Evolutionary conservation across 345 rosid species (phyloP), one percentile per base, ranked within the genome.

Genomic region (Tarenaya hassleriana): DNA sequence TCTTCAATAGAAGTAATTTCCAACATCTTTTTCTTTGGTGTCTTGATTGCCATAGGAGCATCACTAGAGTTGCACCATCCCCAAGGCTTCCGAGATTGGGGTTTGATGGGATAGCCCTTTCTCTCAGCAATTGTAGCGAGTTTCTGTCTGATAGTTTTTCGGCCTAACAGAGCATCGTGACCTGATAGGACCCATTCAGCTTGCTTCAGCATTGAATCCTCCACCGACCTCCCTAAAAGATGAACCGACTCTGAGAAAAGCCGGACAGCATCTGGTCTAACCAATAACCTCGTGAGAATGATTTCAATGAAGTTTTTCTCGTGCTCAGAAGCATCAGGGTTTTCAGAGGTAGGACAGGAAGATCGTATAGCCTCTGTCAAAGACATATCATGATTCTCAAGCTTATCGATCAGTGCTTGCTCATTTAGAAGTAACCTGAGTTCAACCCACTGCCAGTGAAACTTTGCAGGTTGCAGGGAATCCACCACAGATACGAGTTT

Each of bases 361-460:
- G 92, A 71, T 43, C 82, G 88, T 55, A 94, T 63, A 14, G 94
- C 94, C 38, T 83, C 99, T 34, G 74, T 75, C 47, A 88, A 61
- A 46, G 89, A 69, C 69, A 62, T 72, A 50, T 88, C 95, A 47
- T 71, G 83, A 54, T 59, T 72, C 48, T 88, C 97, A 31, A 86
- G 82, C 72, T 82, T 83, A 55, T 94, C 99, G 69, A 85, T 56
- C 9, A 88, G 78, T 16, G 92, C 81, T 72, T 94, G 99, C 63
- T 94, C 99, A 52, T 94, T 86, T 71, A 94, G 75, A 63, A 94
- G 99, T 58, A 94, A 76, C 75, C 99, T 77, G 49, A 88, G 94
- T 71, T 94, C 99, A 69, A 94, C 74, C 97, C 97, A 94, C 69
- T 94, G 99, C 99, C 99, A 94, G 69, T 82, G 97, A 63, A 94